Conservation (phyloP, 805 yeast species). For the Naumovozyma dairenensis region DNA sequence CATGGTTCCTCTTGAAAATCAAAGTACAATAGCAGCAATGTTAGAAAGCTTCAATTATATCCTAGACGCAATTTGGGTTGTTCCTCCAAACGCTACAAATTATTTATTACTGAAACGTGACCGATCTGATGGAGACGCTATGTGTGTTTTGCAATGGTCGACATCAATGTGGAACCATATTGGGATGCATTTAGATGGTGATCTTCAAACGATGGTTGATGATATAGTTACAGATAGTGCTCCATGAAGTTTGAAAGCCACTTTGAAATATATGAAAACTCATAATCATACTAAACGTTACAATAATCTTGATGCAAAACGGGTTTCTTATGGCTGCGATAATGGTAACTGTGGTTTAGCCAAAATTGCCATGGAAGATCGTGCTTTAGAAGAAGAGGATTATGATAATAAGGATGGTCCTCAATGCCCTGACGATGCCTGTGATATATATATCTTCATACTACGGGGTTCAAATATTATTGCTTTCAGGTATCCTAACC, state of each 20-base stretch:
- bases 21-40: background rate
- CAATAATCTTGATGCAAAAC: too few species aligned
- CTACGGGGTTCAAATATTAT: too few species aligned
- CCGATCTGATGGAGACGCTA: background rate
- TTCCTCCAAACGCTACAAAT: background rate
- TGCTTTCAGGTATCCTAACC: too few species aligned
- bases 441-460: too few species aligned
- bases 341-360: conserved; percentile 1
- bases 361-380: background rate
- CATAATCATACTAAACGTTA: background rate
- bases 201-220: background rate
- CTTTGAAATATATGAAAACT: background rate
- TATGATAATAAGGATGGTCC: conserved; percentile 4
- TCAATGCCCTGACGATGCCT: too few species aligned
- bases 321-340: conserved; percentile 1
- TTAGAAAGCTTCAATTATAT: background rate
- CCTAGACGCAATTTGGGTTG: background rate
- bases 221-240: background rate
- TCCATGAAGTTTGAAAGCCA: background rate
- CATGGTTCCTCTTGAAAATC: background rate
- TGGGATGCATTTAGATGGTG: conserved; percentile 1
- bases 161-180: conserved; percentile 1
- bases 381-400: background rate
- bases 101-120: background rate
- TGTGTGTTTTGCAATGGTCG: background rate